Percentiles rank a stretch among this genome's conserved stretches.
Evolutionary conservation across 768 basidiomycete species (phyloP).

Genomic region (Amylocystis lapponica): DNA sequence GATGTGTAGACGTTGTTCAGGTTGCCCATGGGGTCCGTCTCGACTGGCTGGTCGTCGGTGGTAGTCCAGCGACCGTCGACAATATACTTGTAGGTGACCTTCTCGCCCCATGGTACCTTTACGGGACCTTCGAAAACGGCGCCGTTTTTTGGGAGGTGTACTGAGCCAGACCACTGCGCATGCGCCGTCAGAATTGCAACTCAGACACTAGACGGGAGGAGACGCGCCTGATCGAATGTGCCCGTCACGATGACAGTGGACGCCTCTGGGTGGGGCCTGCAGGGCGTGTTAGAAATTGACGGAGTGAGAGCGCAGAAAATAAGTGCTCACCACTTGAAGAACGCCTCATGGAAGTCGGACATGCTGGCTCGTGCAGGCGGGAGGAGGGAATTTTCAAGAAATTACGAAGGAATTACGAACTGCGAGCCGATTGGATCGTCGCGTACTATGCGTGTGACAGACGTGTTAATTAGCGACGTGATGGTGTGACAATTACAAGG

Average conservation of each 20-base stretch:
- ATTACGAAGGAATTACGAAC: no score
- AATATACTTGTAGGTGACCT: constrained; percentile 71
- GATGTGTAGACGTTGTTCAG: constrained; percentile 62
- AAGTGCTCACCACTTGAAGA: constrained; percentile 15
- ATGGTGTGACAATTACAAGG: no score
- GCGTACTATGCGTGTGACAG: no score
- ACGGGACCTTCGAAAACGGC: constrained; percentile 45
- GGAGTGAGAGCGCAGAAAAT: not conserved
- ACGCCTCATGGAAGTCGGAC: constrained; percentile 19
- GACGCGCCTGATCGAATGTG: constrained; percentile 65
- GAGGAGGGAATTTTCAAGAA: not conserved
- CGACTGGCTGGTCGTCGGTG: constrained; percentile 49
- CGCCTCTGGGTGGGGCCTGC: constrained; percentile 56
- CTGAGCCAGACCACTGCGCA: constrained; percentile 55
- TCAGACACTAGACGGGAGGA: not conserved
- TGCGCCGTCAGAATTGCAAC: constrained; percentile 9
- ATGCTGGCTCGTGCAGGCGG: constrained; percentile 12
- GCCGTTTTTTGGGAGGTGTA: constrained; percentile 45
- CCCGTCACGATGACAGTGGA: constrained; percentile 65
- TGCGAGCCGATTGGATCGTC: no score
- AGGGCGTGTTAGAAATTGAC: not conserved
- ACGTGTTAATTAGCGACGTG: no score
- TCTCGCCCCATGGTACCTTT: constrained; percentile 55
- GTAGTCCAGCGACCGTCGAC: constrained; percentile 68
- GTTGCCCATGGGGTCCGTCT: constrained; percentile 57